Base-by-base conservation (phyloP, 768 basidiomycete genomes). In the Lactifluus subvellereus region DNA sequence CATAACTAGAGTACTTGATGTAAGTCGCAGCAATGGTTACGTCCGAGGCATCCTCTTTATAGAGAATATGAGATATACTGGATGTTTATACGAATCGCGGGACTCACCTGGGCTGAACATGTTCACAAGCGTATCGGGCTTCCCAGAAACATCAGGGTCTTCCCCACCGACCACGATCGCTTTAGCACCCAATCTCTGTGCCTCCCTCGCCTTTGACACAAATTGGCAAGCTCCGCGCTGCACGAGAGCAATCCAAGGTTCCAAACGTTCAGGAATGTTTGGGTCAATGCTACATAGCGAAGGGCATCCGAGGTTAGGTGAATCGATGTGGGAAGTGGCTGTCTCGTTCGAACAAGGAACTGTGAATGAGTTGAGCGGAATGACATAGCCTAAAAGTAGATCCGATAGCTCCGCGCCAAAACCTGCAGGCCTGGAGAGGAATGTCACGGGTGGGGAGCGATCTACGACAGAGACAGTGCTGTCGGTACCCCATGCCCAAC, bases 161-260 rank as follows among this genome's bases (percentile, higher is more conserved):
- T 86, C 81, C 40, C 95, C 95, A 42, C 95, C 96, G 8, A 98
- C 91, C n/a, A 98, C 86, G 51, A 97, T 87, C 4, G 87, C 96
- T 68, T 78, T 83, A 6, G 95, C 94, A 10, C 94, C 94, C 22
- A 91, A 76, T 49, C 71, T 67, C 69, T 78, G 77, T 3, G 78
- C 78, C 60, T 71, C 72, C 32, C 78, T 64, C 32, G 79, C 91
- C 78, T 98, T 98, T 69, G 86, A 87, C 11, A 91, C 87, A 71
- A 98, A 98, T 62, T 93, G 86, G 73, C 96, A 98, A 57, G 84
- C 76, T 1, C 95, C 95, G 45, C 96, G 79, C 73, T 96, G 89
- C 0, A 97, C 87, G 54, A 98, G 81, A 0, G 93, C 96, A 72
- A 98, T 91, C 89, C 92, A 95, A 10, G 85, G 78, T 60, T 92